A percentile compares a stretch with the other conserved stretches of the same genome.
Conservation (phyloP, 2,329 filamentous ascomycete species). For the Pseudogymnoascus sp. region DNA sequence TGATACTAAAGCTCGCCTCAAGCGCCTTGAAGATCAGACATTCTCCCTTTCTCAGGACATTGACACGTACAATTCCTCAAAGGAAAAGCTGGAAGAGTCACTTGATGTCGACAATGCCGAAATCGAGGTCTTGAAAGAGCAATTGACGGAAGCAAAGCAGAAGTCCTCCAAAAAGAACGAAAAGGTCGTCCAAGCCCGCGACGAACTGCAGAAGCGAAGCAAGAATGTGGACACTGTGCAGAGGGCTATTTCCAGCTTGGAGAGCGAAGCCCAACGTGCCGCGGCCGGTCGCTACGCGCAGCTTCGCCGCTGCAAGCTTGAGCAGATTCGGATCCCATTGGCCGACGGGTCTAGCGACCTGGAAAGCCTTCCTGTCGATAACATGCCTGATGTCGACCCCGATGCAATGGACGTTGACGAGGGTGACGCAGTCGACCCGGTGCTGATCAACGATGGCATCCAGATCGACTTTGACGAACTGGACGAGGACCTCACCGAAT, state of each 20-base stretch:
- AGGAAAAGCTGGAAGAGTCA: conserved; percentile 64
- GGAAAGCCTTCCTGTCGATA: conserved; percentile 79
- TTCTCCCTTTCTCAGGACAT: conserved; percentile 63
- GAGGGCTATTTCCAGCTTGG: conserved; percentile 70
- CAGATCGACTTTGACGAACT: conserved; percentile 77
- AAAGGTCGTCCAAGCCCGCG: conserved; percentile 68
- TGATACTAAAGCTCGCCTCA: conserved; percentile 61
- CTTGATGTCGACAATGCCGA: conserved; percentile 69
- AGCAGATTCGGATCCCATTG: conserved; percentile 84
- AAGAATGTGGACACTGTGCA: conserved; percentile 72
- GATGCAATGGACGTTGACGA: conserved; percentile 93
- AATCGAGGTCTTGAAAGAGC: conserved; percentile 66
- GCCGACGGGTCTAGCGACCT: conserved; percentile 61
- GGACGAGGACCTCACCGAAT: conserved; percentile 74
- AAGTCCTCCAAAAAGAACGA: conserved; percentile 64
- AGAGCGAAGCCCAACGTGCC: conserved; percentile 79
- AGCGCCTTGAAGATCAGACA: conserved; percentile 58
- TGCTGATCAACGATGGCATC: conserved; percentile 85
- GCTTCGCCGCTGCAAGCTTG: conserved; percentile 82
- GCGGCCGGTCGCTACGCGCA: conserved; percentile 76
- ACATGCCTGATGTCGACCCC: conserved; percentile 65
- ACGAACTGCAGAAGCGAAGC: conserved; percentile 74
- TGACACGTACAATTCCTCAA: conserved; percentile 62
- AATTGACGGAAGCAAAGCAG: conserved; percentile 60
- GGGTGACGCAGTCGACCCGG: conserved; percentile 54